Percentiles rank a stretch among this genome's conserved stretches.
Conservation (phyloP, 768 basidiomycete genomes). For the Bullera alba region DNA sequence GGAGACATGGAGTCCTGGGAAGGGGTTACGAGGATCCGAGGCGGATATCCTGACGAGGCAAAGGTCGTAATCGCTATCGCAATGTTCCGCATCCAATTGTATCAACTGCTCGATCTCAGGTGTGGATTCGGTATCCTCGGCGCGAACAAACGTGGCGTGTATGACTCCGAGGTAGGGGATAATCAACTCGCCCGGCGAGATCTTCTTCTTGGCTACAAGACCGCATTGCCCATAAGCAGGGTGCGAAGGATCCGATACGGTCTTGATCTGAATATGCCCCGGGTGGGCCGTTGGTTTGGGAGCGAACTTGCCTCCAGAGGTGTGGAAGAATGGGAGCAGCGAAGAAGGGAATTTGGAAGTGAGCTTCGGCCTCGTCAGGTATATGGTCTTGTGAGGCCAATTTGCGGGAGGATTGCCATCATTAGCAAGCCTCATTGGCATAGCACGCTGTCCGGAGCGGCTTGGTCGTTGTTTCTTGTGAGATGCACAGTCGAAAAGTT, state of each 20-base stretch:
- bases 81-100: slow-evolving; percentile 8
- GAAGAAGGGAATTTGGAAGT: slow-evolving; percentile 55
- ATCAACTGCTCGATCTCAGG: background rate
- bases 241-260: slow-evolving; percentile 53
- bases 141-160: slow-evolving; percentile 63
- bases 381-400: slow-evolving; percentile 58
- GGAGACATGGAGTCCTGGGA: slow-evolving; percentile 46
- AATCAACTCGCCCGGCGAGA: slow-evolving; percentile 60
- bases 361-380: slow-evolving; percentile 53
- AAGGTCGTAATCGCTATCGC: slow-evolving; percentile 67
- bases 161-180: slow-evolving; percentile 78
- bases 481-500: background rate
- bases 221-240: slow-evolving; percentile 74
- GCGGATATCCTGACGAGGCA: slow-evolving; percentile 51
- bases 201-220: slow-evolving; percentile 68
- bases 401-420: slow-evolving; percentile 48
- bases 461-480: slow-evolving; percentile 12
- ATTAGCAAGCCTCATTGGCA: no score
- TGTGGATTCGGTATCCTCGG: slow-evolving; percentile 48
- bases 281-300: slow-evolving; percentile 20
- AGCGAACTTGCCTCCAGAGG: slow-evolving; percentile 3
- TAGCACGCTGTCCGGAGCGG: no score
- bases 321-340: slow-evolving; percentile 16
- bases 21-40: slow-evolving; percentile 22
- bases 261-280: slow-evolving; percentile 55